Evolutionary conservation across 2,329 filamentous ascomycete species (phyloP).

Genomic region (Apiospora phragmitis): DNA sequence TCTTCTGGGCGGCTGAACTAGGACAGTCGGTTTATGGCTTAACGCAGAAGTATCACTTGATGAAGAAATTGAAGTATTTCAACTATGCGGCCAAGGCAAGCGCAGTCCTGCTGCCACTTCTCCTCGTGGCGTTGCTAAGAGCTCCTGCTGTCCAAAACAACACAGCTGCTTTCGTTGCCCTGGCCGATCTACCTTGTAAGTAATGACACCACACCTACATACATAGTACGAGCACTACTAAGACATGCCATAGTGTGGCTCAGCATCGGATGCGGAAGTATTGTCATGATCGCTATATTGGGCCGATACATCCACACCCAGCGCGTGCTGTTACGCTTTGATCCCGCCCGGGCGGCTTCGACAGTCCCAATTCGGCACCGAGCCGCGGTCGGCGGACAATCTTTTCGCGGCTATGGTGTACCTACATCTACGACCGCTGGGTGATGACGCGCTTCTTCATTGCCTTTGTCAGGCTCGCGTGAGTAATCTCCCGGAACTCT

Average conservation of each 20-base stretch:
- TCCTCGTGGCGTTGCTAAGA: constrained; percentile 20
- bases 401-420: background rate
- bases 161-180: constrained; percentile 18
- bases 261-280: constrained; percentile 17
- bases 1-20: constrained; percentile 25
- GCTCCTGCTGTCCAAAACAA: constrained; percentile 17
- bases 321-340: constrained; percentile 15
- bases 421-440: constrained; percentile 20
- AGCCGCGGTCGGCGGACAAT: background rate
- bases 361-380: background rate
- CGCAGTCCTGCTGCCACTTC: constrained; percentile 22
- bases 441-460: constrained; percentile 20
- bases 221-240: background rate
- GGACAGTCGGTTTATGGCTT: constrained; percentile 22
- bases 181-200: constrained; percentile 26
- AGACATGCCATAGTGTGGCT: constrained; percentile 19
- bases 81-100: constrained; percentile 23
- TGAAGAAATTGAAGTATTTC: constrained; percentile 18
- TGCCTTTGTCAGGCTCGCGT: constrained; percentile 18
- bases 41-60: constrained; percentile 13
- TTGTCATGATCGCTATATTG: constrained; percentile 19
- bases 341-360: constrained; percentile 3
- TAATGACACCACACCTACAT: background rate
- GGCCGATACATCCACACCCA: constrained; percentile 18
- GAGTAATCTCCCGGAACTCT: background rate